These are phyloP conservation scores for Vicia faba DNA, from an alignment of 306 rosid species.

Conservation along the genomic window DNA sequence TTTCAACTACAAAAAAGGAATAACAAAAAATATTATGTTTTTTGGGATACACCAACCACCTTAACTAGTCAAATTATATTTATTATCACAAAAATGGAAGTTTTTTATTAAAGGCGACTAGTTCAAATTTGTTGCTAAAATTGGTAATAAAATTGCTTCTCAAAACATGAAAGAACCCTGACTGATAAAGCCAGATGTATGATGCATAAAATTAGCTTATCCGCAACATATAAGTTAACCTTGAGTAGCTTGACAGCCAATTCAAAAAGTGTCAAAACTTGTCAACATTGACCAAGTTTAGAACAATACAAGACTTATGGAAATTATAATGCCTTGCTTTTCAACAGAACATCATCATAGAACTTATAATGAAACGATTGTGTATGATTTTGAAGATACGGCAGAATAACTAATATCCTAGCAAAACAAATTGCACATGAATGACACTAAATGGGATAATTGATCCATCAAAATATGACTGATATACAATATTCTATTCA, in stretches of 20 bases:
- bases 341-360: background rate
- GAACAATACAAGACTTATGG: background rate
- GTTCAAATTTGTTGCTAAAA: background rate
- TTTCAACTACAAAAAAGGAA: background rate
- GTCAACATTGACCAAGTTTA: background rate
- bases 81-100: background rate
- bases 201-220: background rate
- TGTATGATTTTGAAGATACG: background rate
- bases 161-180: background rate
- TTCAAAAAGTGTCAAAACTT: conserved; percentile 1
- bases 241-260: conserved; percentile 1
- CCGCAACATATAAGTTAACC: background rate
- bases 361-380: conserved; percentile 6
- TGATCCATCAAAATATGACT: conserved; percentile 32
- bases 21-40: background rate
- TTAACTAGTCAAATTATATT: background rate
- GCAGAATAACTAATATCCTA: conserved; percentile 1
- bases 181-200: background rate
- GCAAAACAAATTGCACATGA: conserved; percentile 6
- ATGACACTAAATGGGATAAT: conserved; percentile 18
- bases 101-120: background rate
- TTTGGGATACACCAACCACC: background rate
- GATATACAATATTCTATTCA: conserved; percentile 34
- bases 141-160: background rate
- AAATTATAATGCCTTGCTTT: background rate